phyloP scores from a whole-genome alignment of 768 basidiomycete genomes.

The Termitomyces sp. region DNA sequence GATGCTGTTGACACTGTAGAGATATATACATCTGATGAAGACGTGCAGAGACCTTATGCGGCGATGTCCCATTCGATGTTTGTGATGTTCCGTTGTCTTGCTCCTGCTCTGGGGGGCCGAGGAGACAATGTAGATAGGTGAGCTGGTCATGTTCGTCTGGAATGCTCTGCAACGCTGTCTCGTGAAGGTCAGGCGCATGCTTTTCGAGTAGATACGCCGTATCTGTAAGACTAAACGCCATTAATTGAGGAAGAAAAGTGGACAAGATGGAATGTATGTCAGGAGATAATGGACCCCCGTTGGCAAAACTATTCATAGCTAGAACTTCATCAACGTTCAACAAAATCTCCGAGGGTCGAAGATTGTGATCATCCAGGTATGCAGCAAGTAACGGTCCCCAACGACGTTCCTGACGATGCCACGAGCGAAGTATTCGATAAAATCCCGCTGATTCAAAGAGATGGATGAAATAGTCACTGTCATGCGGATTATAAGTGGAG shows the following conservation, averaged over 20 bases:
- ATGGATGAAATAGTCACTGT: slow-evolving; percentile 56
- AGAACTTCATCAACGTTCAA: slow-evolving; percentile 61
- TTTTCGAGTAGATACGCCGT: slow-evolving; percentile 74
- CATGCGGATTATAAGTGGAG: slow-evolving; percentile 84
- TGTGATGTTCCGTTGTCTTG: slow-evolving; percentile 25
- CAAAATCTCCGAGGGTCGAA: slow-evolving; percentile 58
- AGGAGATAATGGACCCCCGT: slow-evolving; percentile 45
- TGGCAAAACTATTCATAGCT: slow-evolving; percentile 32
- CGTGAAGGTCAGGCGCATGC: slow-evolving; percentile 62
- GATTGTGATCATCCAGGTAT: slow-evolving; percentile 67
- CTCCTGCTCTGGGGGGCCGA: slow-evolving; percentile 44
- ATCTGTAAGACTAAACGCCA: slow-evolving; percentile 51
- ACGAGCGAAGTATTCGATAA: slow-evolving; percentile 81
- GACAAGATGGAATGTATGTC: slow-evolving; percentile 52
- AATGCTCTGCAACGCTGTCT: slow-evolving; percentile 49
- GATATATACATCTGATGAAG: slow-evolving; percentile 61
- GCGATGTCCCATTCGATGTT: slow-evolving; percentile 23
- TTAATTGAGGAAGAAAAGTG: slow-evolving; percentile 56
- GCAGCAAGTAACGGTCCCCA: slow-evolving; percentile 75
- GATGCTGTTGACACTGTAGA: slow-evolving; percentile 69
- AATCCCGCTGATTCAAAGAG: slow-evolving; percentile 84
- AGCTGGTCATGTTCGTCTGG: slow-evolving; percentile 47
- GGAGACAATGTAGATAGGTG: slow-evolving; percentile 70
- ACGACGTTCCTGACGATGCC: slow-evolving; percentile 67
- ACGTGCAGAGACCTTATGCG: slow-evolving; percentile 37